A percentile compares a stretch with the other conserved stretches of the same genome.
Evolutionary conservation across 2,329 filamentous ascomycete genomes (phyloP).

Genomic region (Trichoderma semiorbis): DNA sequence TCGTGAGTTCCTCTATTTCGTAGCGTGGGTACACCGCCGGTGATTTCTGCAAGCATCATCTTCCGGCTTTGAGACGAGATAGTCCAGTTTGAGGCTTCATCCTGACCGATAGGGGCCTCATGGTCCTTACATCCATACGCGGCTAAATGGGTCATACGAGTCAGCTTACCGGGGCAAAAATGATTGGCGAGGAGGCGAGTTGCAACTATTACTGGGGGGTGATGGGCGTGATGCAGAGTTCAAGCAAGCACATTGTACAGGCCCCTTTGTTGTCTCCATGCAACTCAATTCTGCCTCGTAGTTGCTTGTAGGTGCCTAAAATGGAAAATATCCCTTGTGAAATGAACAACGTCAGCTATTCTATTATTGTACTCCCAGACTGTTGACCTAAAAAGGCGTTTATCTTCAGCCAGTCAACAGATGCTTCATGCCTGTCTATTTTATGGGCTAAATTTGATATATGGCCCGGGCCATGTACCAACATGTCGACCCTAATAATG

Average conservation of each 20-base stretch:
- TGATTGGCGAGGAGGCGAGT: background rate
- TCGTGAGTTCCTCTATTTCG: background rate
- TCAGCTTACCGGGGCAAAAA: background rate
- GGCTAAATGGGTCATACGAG: background rate
- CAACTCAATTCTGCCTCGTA: background rate
- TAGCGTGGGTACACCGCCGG: background rate
- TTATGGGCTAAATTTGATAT: background rate
- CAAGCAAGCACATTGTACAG: background rate
- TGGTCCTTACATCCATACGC: background rate
- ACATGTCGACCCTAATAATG: background rate
- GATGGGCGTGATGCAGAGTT: background rate
- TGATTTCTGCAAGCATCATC: background rate
- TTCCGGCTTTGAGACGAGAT: background rate
- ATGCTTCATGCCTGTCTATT: background rate
- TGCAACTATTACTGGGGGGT: background rate
- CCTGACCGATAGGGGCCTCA: background rate
- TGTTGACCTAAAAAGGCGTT: background rate
- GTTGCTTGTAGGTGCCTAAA: background rate
- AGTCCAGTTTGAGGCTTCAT: background rate
- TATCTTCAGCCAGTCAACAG: background rate
- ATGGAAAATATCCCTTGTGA: background rate
- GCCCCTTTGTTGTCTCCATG: background rate
- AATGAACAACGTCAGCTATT: background rate
- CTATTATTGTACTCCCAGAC: background rate
- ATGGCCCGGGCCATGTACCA: accelerated